Evolutionary conservation across 129 eudicot genomes (phyloP), one percentile per base, ranked within the genome.

Genomic region (Lactuca saligna): DNA sequence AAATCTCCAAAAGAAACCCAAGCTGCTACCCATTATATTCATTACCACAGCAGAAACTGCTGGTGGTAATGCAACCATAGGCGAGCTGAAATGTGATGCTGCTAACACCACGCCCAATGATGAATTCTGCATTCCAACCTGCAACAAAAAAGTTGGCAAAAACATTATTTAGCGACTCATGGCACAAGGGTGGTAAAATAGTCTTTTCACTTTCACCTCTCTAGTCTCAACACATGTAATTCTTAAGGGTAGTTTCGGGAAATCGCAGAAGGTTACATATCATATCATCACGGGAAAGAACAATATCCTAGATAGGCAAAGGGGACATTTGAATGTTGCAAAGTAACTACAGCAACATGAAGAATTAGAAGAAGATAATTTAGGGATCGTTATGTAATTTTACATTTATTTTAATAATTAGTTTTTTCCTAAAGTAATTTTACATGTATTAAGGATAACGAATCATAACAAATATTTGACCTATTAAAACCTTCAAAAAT

Each of bases 51-150:
- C 97, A 33, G 97, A 91, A 68, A 88, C 75, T 8, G 97, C 96
- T 0, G 96, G 66, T 1, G 97, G 88, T 61, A 91, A 75, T 20
- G 93, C 97, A 67, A 88, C 92, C 90, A 83, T 75, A 4, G 78
- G 65, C 5, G 97, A 88, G 69, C 76, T 71, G 81, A 91, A 91
- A 78, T 88, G 96, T 14, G 96, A 66, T 5, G 93, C 74, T 1
- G 97, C 97, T 71, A 91, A 80, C 66, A 91, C 97, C 72, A 91
- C 96, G 33, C 96, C 97, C 72, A 91, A 59, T 3, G 97, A 85
- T 8, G 94, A 91, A 76, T 91, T 91, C 72, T 91, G 93, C 97
- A 91, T 91, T 16, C 97, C 97, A 35, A 91, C 96, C 97, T 91
- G 87, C 79, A 76, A 76, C 11, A 16, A 20, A 51, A 51, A 65